Evolutionary conservation across 1,284 basidiomycete genomes (phyloP).

Genomic region (Trichosporon sp.): DNA sequence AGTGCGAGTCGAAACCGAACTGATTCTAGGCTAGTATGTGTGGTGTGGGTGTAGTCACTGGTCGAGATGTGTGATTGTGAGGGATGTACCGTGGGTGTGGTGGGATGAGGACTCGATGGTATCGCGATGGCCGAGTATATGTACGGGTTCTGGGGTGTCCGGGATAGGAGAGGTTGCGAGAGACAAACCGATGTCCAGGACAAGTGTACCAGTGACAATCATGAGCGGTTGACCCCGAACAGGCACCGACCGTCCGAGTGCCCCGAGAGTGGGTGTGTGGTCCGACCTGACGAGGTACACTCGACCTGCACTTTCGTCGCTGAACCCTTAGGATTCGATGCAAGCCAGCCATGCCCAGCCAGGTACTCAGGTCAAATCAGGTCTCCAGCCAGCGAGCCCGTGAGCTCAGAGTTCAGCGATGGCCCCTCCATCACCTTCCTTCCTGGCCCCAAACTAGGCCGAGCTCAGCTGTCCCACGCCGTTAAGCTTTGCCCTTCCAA

Average conservation of each 20-base stretch:
- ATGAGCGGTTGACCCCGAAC: slow-evolving; percentile 18
- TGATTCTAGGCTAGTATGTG: neutral
- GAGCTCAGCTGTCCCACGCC: slow-evolving; percentile 8
- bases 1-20: neutral
- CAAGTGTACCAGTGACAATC: slow-evolving; percentile 17
- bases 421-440: neutral
- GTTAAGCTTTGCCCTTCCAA: neutral
- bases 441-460: slow-evolving; percentile 3
- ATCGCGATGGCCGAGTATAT: slow-evolving; percentile 7
- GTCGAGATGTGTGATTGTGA: neutral
- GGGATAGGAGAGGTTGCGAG: neutral
- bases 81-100: neutral
- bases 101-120: neutral
- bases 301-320: slow-evolving; percentile 1
- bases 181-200: slow-evolving; percentile 16
- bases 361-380: slow-evolving; percentile 4
- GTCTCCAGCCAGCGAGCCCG: neutral
- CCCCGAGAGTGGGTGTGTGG: slow-evolving; percentile 14
- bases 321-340: slow-evolving; percentile 11
- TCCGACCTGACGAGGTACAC: slow-evolving; percentile 7
- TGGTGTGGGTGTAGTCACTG: neutral
- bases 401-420: neutral
- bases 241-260: slow-evolving; percentile 19
- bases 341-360: neutral
- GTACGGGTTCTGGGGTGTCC: neutral